Conservation (phyloP, 2,329 filamentous ascomycete species). For the Fonsecaea erecta region DNA sequence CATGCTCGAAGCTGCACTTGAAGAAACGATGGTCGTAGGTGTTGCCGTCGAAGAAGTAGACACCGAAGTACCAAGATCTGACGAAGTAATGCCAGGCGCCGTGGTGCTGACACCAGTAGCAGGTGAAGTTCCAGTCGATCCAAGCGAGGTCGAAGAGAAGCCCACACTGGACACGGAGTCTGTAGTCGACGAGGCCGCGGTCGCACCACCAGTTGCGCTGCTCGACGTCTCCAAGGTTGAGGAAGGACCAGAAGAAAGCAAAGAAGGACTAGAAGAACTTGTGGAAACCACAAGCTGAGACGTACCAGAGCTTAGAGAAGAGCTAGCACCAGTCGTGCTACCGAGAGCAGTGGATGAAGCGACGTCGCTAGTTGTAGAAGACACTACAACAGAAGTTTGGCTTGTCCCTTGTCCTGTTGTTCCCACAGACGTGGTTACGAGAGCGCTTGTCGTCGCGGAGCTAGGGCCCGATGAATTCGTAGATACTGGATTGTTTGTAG, state of each 20-base stretch:
- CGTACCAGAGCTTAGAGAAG: conserved; percentile 25
- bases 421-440: neutral
- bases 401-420: conserved; percentile 1
- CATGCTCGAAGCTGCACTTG: conserved; percentile 2
- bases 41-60: neutral
- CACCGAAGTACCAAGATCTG: neutral
- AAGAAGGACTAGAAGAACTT: conserved; percentile 18
- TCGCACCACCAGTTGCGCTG: neutral
- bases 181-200: neutral
- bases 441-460: conserved; percentile 3
- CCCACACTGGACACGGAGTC: neutral
- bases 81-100: conserved; percentile 1
- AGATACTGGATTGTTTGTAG: neutral
- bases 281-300: conserved; percentile 9
- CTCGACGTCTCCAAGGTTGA: conserved; percentile 2
- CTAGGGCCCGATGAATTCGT: neutral
- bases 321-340: conserved; percentile 1
- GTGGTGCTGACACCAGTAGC: neutral
- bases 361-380: conserved; percentile 5
- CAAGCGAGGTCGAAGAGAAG: neutral
- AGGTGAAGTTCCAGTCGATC: neutral
- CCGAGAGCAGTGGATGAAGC: conserved; percentile 10
- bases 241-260: conserved; percentile 5
- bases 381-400: conserved; percentile 5
- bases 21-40: neutral